Base-by-base conservation (phyloP, 2,329 filamentous ascomycete genomes). In the Cryoendolithus antarcticus region DNA sequence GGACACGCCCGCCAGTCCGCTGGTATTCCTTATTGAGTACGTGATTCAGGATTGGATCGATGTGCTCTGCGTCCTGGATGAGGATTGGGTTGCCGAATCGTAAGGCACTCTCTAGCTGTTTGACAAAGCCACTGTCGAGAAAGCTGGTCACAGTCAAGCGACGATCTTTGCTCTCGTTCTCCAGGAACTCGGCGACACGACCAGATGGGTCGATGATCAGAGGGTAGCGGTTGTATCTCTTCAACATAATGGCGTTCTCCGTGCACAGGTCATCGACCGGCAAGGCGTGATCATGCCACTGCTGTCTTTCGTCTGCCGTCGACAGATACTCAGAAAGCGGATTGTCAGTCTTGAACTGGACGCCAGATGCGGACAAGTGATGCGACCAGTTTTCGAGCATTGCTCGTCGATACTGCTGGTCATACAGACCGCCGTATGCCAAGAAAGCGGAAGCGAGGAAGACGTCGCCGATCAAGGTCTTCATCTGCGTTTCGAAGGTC, bases 11-110 rank as follows among this genome's bases (percentile, higher is more conserved):
- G 50, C 91, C 91, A 21, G 93, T 98, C 67, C 88, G 93, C 63
- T 98, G 93, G 62, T 98, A 98, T 58, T 98, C 91, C 62, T 98
- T 98, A 68, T 98, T 98, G 62, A 98, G 77, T 40, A 98, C 89
- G 54, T 98, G 91, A 57, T 96, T 98, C 53, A 98, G 78, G 43
- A 98, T 88, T 1, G 93, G 93, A 56, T 98, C 91, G 41, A 98
- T 69, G 59, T 98, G 84, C 63, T 98, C 93, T 1, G 91, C 93
- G 60, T 98, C 91, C 62, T 98, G 91, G 44, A 98, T 98, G 44
- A 98, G 75, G 49, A 98, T 98, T 1, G 91, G 89, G 57, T 98
- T 98, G 56, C 91, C 91, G 63, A 98, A 98, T 57, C 91, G 85
- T 45, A 98, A 71, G 11, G 91, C 91, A 56, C 88, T 96, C 65